phyloP scores from a whole-genome alignment of 2,329 filamentous ascomycete genomes.

The Monilinia fructicola region DNA sequence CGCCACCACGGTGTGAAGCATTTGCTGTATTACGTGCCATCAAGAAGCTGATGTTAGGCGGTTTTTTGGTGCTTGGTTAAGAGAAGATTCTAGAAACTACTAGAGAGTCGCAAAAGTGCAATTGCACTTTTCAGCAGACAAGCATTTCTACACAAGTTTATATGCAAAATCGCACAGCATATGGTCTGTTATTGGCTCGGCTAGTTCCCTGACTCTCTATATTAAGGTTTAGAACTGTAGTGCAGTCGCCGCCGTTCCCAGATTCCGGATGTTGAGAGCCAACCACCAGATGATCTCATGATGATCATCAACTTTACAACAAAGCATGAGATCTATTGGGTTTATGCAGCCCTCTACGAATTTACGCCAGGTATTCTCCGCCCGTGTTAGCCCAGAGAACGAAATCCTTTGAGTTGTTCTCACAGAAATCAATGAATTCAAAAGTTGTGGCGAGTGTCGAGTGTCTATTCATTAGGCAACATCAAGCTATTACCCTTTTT shows the following conservation, averaged over 20 bases:
- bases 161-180: not conserved
- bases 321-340: not conserved
- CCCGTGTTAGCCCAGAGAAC: not conserved
- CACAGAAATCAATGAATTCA: not conserved
- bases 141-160: no score
- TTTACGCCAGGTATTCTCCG: not conserved
- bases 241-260: not conserved
- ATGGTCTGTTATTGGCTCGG: not conserved
- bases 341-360: not conserved
- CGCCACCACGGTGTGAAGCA: conserved; percentile 9
- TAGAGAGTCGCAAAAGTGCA: conserved; percentile 8
- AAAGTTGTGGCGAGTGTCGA: conserved; percentile 12
- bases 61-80: not conserved
- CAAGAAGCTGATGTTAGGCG: not conserved
- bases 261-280: not conserved
- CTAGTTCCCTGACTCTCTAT: not conserved
- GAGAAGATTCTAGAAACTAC: conserved; percentile 7
- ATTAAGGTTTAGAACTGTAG: not conserved
- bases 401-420: not conserved
- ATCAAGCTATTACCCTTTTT: conserved; percentile 6
- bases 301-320: not conserved
- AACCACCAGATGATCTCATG: not conserved
- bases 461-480: conserved; percentile 18
- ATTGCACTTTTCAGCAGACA: conserved; percentile 15
- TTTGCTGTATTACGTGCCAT: not conserved